These are phyloP conservation scores for Helianthus tuberosus DNA, from an alignment of 129 eudicot species.

Conservation along the genomic window DNA sequence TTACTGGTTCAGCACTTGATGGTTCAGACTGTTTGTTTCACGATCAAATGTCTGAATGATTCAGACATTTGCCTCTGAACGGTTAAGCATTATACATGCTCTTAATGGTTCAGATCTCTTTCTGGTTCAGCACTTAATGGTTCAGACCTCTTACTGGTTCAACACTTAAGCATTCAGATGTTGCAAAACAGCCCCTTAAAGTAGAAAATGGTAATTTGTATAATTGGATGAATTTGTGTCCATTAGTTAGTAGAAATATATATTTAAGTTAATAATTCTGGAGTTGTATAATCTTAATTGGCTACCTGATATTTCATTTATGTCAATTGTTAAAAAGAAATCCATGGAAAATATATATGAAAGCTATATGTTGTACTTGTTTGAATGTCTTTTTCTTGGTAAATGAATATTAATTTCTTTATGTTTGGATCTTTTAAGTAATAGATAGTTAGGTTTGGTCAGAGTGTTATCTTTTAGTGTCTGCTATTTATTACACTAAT, in stretches of 20 bases:
- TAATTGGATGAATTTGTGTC: neutral
- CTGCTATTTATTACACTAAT: conserved; percentile 1
- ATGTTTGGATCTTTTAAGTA: neutral
- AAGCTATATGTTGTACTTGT: neutral
- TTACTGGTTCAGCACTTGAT: no score
- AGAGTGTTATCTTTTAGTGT: neutral
- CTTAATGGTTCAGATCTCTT: no score
- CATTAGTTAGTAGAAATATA: neutral
- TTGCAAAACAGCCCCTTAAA: no score
- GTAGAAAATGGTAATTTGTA: neutral
- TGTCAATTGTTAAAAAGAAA: neutral
- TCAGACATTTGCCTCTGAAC: no score
- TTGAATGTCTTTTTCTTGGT: neutral
- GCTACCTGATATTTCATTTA: neutral
- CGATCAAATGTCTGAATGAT: no score
- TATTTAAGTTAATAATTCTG: neutral
- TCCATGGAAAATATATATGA: neutral
- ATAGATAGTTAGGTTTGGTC: neutral
- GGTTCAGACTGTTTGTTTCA: no score
- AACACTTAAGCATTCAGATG: no score
- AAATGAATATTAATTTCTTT: neutral
- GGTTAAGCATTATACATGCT: no score
- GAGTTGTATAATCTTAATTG: neutral
- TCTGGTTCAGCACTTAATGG: no score
- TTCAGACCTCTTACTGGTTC: no score